phyloP scores from a whole-genome alignment of 73 alveolate genomes.

The Urostyla sp. region DNA sequence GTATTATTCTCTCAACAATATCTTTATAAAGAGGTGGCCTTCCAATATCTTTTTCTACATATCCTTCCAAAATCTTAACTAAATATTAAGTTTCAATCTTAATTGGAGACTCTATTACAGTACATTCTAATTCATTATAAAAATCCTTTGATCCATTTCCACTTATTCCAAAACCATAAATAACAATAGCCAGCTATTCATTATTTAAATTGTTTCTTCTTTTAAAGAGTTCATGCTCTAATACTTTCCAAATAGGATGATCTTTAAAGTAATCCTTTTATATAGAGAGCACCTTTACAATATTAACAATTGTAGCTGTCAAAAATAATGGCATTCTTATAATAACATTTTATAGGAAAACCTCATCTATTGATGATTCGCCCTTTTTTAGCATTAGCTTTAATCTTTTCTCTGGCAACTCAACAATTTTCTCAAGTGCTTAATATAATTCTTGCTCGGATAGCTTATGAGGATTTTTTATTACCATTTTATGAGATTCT shows the following conservation, averaged over 20 bases:
- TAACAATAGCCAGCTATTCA: slow-evolving; percentile 55
- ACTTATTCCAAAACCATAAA: slow-evolving; percentile 47
- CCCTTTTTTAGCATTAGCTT: slow-evolving; percentile 52
- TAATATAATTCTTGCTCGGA: slow-evolving; percentile 60
- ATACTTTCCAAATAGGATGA: slow-evolving; percentile 51
- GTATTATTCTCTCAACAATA: slow-evolving; percentile 18
- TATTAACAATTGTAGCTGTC: slow-evolving; percentile 58
- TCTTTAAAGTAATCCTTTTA: slow-evolving; percentile 49
- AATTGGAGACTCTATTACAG: slow-evolving; percentile 55
- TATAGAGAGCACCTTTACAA: slow-evolving; percentile 23
- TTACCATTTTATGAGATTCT: slow-evolving; percentile 44
- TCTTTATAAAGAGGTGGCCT: slow-evolving; percentile 40
- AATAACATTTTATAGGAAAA: slow-evolving; percentile 31
- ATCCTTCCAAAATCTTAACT: slow-evolving; percentile 43
- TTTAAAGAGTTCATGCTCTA: slow-evolving; percentile 57
- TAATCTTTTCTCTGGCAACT: slow-evolving; percentile 65
- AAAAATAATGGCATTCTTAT: slow-evolving; percentile 58
- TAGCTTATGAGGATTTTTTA: slow-evolving; percentile 66
- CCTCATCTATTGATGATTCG: slow-evolving; percentile 32
- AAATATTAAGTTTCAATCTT: slow-evolving; percentile 48
- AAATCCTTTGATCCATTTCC: slow-evolving; percentile 62
- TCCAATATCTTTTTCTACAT: slow-evolving; percentile 55
- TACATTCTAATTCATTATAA: slow-evolving; percentile 53
- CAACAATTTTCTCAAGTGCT: slow-evolving; percentile 60
- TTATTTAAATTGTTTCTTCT: slow-evolving; percentile 58